phyloP scores from a whole-genome alignment of 495 filamentous ascomycete genomes.

The Acidiella bohemica region DNA sequence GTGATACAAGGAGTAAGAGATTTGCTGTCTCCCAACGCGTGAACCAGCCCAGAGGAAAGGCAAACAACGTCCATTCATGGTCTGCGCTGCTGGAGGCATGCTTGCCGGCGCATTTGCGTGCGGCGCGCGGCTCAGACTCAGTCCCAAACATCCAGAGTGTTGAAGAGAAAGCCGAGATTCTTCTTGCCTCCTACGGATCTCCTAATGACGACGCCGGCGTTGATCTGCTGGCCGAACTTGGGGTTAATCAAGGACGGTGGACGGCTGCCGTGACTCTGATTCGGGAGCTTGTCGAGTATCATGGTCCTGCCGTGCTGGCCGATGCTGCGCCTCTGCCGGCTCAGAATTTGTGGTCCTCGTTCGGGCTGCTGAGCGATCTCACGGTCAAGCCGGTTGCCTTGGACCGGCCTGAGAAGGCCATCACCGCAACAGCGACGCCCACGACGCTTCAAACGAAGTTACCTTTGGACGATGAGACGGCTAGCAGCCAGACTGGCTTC shows the following conservation, averaged over 20 bases:
- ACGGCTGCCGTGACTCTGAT: conserved; percentile 28
- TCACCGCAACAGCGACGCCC: no score
- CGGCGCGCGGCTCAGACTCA: neutral
- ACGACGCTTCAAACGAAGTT: no score
- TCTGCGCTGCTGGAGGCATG: conserved; percentile 33
- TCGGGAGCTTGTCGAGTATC: conserved; percentile 20
- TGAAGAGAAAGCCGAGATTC: conserved; percentile 5
- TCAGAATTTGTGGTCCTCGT: no score
- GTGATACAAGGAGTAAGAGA: neutral
- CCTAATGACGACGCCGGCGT: neutral
- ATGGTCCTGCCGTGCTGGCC: conserved; percentile 3
- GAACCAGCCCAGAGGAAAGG: no score
- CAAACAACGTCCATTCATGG: conserved; percentile 30
- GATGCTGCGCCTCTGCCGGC: no score
- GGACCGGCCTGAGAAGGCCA: no score
- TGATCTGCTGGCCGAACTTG: conserved; percentile 3
- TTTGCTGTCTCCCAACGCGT: no score
- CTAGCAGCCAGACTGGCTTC: neutral
- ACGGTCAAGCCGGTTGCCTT: no score
- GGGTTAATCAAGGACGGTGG: conserved; percentile 22
- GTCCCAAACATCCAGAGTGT: neutral
- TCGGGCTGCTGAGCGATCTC: no score
- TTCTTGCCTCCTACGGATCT: conserved; percentile 5
- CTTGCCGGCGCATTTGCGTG: conserved; percentile 29
- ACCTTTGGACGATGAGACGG: neutral